phyloP scores from a whole-genome alignment of 352 stramenopile genomes.

The Globisporangium acanthophoron region DNA sequence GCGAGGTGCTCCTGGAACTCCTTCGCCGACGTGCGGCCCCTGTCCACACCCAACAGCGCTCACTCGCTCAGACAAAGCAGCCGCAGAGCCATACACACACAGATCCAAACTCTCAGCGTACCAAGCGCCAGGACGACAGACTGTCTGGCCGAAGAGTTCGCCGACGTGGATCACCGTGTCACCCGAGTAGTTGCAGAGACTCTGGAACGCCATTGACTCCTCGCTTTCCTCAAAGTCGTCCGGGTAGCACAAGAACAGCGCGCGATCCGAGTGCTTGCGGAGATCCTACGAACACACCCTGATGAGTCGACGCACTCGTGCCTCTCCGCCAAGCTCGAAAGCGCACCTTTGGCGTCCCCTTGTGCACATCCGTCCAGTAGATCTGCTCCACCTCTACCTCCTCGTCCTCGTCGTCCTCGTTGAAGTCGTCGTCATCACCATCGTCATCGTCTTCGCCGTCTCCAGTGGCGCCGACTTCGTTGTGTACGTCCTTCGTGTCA shows the following conservation, averaged over 20 bases:
- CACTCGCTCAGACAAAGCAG: background rate
- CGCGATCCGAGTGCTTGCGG: slow-evolving; percentile 66
- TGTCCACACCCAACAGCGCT: slow-evolving; percentile 7
- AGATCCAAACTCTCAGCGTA: slow-evolving; percentile 16
- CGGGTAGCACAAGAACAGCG: slow-evolving; percentile 93
- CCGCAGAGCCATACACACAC: background rate
- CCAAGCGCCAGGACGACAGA: slow-evolving; percentile 86
- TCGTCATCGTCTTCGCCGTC: slow-evolving; percentile 7
- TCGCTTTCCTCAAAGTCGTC: slow-evolving; percentile 88
- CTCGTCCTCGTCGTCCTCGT: slow-evolving; percentile 43
- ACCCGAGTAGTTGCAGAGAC: slow-evolving; percentile 88
- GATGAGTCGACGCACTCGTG: background rate
- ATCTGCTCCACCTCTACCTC: slow-evolving; percentile 80
- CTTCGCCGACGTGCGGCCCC: slow-evolving; percentile 87
- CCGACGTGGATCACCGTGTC: slow-evolving; percentile 92
- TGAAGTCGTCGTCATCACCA: slow-evolving; percentile 21
- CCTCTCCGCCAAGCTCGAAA: too few species aligned
- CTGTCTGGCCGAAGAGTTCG: slow-evolving; percentile 88
- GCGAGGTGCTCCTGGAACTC: slow-evolving; percentile 91
- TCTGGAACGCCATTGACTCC: slow-evolving; percentile 87
- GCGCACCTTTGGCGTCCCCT: slow-evolving; percentile 64
- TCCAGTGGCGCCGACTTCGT: background rate
- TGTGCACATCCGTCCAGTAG: slow-evolving; percentile 76
- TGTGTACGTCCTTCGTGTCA: slow-evolving; percentile 4
- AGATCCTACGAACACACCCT: slow-evolving; percentile 33